These are phyloP conservation scores for Fusarium secorum DNA, from an alignment of 2,329 filamentous ascomycete species.

Conservation along the genomic window DNA sequence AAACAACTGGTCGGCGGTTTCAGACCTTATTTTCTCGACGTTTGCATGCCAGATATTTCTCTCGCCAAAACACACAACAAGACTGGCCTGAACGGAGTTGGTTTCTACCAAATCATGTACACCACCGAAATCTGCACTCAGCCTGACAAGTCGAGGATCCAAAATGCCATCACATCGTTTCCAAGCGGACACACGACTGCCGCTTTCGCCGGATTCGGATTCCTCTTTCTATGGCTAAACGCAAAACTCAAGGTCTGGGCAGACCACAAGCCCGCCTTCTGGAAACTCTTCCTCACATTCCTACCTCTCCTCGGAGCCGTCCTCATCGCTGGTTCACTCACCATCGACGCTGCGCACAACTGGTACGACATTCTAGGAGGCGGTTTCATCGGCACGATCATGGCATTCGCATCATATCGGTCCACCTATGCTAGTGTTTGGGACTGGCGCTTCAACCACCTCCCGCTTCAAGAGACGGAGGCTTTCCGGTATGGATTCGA, in stretches of 20 bases:
- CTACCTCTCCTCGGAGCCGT: slow-evolving; percentile 67
- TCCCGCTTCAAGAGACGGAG: slow-evolving; percentile 61
- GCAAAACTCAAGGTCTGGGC: slow-evolving; percentile 75
- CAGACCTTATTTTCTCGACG: slow-evolving; percentile 69
- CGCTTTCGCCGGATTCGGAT: slow-evolving; percentile 70
- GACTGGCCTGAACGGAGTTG: slow-evolving; percentile 54
- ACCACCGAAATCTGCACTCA: slow-evolving; percentile 67
- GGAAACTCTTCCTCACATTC: slow-evolving; percentile 68
- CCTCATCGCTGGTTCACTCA: slow-evolving; percentile 67
- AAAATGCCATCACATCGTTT: slow-evolving; percentile 70
- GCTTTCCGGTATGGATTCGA: slow-evolving; percentile 44
- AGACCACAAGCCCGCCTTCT: slow-evolving; percentile 71
- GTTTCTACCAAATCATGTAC: slow-evolving; percentile 69
- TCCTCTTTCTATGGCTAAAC: slow-evolving; percentile 73
- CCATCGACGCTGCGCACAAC: slow-evolving; percentile 72
- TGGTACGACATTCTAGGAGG: slow-evolving; percentile 75
- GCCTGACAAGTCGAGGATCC: slow-evolving; percentile 61
- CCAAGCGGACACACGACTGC: slow-evolving; percentile 73
- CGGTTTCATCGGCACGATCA: slow-evolving; percentile 66
- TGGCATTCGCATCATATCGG: slow-evolving; percentile 70
- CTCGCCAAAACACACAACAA: slow-evolving; percentile 50
- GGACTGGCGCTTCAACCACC: slow-evolving; percentile 74
- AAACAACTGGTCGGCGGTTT: slow-evolving; percentile 73
- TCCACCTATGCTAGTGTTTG: slow-evolving; percentile 73
- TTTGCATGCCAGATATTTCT: slow-evolving; percentile 67